These are phyloP conservation scores for Salicornia ramosissima DNA, from an alignment of 148 eudicot genomes.

Conservation along the genomic window DNA sequence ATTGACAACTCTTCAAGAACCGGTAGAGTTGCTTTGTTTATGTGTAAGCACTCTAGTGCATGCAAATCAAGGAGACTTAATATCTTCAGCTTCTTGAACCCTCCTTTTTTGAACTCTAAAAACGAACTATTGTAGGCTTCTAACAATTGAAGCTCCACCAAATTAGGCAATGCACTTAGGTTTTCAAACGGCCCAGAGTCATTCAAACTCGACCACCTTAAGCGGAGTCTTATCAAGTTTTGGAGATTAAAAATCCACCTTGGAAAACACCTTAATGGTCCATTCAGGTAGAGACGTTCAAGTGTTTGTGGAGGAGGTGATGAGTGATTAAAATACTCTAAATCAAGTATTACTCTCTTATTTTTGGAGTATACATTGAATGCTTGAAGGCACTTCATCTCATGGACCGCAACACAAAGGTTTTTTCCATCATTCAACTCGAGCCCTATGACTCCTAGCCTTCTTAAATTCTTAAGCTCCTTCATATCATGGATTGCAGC, in stretches of 20 bases:
- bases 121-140: conserved; percentile 9
- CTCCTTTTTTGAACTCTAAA: neutral
- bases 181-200: neutral
- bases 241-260: conserved; percentile 3
- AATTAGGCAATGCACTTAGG: conserved; percentile 10
- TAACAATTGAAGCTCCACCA: conserved; percentile 15
- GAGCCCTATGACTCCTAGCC: no score
- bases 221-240: conserved; percentile 7
- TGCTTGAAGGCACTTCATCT: conserved; percentile 12
- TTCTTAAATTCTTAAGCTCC: no score
- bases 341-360: neutral
- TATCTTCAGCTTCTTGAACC: conserved; percentile 17
- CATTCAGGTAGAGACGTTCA: conserved; percentile 19
- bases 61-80: conserved; percentile 13
- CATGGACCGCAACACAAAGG: no score
- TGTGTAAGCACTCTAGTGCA: neutral
- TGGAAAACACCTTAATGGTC: neutral
- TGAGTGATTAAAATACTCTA: neutral
- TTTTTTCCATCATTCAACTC: no score
- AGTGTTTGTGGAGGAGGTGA: conserved; percentile 6
- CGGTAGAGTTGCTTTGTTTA: conserved; percentile 19
- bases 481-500: conserved; percentile 9
- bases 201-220: conserved; percentile 20
- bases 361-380: conserved; percentile 6
- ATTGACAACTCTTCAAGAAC: conserved; percentile 20